phyloP scores from a whole-genome alignment of 768 basidiomycete genomes.

The Termitomyces titanicus region DNA sequence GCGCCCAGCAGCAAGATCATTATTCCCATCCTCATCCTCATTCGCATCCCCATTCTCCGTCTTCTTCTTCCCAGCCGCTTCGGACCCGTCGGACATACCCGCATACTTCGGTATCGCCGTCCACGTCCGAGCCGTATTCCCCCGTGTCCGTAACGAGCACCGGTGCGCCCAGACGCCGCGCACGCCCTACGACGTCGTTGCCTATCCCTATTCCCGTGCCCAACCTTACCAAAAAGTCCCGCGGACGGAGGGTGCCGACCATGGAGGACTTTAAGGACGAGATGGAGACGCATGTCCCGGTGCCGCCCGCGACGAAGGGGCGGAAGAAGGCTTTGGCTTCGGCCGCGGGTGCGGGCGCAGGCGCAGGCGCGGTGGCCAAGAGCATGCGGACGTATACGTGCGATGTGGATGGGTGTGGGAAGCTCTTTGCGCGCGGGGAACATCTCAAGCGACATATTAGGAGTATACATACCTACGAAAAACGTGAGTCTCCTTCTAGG shows the following conservation, averaged over 20 bases:
- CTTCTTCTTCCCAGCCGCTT: constrained; percentile 1
- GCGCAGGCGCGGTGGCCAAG: constrained; percentile 6
- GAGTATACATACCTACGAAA: constrained; percentile 80
- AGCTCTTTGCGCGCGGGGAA: constrained; percentile 75
- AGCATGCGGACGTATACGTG: constrained; percentile 56
- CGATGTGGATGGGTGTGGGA: constrained; percentile 67
- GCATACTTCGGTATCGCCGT: constrained; percentile 10
- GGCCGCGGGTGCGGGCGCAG: no score
- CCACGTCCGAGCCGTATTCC: constrained; percentile 7
- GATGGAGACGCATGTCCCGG: neutral
- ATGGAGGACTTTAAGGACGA: constrained; percentile 21
- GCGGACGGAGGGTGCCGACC: constrained; percentile 47
- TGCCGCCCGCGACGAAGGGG: constrained; percentile 11
- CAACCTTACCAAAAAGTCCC: constrained; percentile 45
- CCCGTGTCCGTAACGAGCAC: neutral
- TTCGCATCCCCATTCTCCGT: neutral
- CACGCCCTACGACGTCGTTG: constrained; percentile 22
- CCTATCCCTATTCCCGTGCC: constrained; percentile 45
- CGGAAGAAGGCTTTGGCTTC: no score
- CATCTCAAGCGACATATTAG: constrained; percentile 81
- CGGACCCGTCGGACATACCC: constrained; percentile 11
- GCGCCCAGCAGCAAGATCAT: constrained; percentile 2
- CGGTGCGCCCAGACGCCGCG: constrained; percentile 8
- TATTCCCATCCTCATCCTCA: no score
- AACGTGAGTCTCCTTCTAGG: constrained; percentile 50